phyloP scores from a whole-genome alignment of 2,329 filamentous ascomycete species.

The Ilyonectria mors-panacis region DNA sequence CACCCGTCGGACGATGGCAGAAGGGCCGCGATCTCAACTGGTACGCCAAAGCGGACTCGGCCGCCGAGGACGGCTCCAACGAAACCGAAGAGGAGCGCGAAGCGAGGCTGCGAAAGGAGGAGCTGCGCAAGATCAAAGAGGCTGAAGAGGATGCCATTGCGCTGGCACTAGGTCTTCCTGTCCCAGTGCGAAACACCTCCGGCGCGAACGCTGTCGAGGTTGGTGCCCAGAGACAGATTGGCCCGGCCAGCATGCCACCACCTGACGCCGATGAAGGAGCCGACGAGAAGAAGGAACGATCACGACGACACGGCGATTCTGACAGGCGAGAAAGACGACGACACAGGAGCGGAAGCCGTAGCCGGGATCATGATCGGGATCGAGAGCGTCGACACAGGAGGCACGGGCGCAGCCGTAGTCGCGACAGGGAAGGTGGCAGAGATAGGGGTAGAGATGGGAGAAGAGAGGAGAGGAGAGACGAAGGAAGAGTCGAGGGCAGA shows the following conservation, averaged over 20 bases:
- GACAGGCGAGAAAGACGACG: slow-evolving; percentile 52
- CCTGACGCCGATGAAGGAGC: slow-evolving; percentile 41
- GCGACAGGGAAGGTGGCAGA: slow-evolving; percentile 46
- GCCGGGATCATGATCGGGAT: slow-evolving; percentile 46
- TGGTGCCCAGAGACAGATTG: slow-evolving; percentile 57
- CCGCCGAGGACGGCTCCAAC: slow-evolving; percentile 62
- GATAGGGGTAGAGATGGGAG: slow-evolving; percentile 34
- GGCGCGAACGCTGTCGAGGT: slow-evolving; percentile 80
- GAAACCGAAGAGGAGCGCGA: slow-evolving; percentile 73
- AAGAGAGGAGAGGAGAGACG: slow-evolving; percentile 25
- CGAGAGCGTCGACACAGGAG: slow-evolving; percentile 50
- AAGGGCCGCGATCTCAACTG: slow-evolving; percentile 78
- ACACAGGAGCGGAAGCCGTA: slow-evolving; percentile 56
- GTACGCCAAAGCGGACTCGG: slow-evolving; percentile 72
- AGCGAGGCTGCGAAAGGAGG: slow-evolving; percentile 78
- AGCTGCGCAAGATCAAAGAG: slow-evolving; percentile 87
- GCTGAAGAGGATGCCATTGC: slow-evolving; percentile 94
- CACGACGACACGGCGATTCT: slow-evolving; percentile 51
- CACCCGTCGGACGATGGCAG: slow-evolving; percentile 93
- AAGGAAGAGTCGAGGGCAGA: slow-evolving; percentile 17
- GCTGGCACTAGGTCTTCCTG: slow-evolving; percentile 83
- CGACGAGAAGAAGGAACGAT: slow-evolving; percentile 48
- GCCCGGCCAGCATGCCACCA: slow-evolving; percentile 45
- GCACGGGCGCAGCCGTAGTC: slow-evolving; percentile 53
- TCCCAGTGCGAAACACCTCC: slow-evolving; percentile 71